Evolutionary conservation across 768 basidiomycete species (phyloP).

Genomic region (Kwoniella shandongensis): DNA sequence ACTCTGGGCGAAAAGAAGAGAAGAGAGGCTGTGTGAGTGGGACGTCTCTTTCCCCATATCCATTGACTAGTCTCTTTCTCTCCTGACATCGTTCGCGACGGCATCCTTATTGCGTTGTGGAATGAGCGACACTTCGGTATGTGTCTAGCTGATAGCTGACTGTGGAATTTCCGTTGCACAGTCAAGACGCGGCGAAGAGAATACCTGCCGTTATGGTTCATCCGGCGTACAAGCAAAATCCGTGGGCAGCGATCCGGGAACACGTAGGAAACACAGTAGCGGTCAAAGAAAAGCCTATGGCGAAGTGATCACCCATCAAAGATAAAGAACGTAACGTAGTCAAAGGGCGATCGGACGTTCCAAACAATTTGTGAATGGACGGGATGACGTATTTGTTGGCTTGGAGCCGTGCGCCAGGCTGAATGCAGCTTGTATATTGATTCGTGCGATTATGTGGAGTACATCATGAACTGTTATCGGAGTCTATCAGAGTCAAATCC

Average conservation of each 20-base stretch:
- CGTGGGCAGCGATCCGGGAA: constrained; percentile 49
- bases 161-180: neutral
- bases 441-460: too few species aligned
- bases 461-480: too few species aligned
- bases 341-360: neutral
- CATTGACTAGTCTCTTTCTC: too few species aligned
- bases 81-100: neutral
- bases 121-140: neutral
- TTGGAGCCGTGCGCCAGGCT: too few species aligned
- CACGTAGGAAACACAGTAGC: constrained; percentile 47
- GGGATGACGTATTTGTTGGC: constrained; percentile 6
- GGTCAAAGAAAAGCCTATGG: constrained; percentile 10
- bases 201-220: constrained; percentile 44
- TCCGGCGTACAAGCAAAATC: constrained; percentile 47
- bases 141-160: neutral
- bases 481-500: too few species aligned
- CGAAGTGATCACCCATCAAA: neutral
- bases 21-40: constrained; percentile 47
- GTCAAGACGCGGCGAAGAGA: constrained; percentile 29
- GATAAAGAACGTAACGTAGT: neutral
- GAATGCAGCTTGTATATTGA: too few species aligned
- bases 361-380: neutral
- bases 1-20: constrained; percentile 48
- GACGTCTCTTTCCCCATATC: too few species aligned
- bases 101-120: neutral